A percentile compares a stretch with the other conserved stretches of the same genome.
These are phyloP conservation scores for Hericium coralloides DNA, from an alignment of 768 basidiomycete genomes.

Conservation along the genomic window DNA sequence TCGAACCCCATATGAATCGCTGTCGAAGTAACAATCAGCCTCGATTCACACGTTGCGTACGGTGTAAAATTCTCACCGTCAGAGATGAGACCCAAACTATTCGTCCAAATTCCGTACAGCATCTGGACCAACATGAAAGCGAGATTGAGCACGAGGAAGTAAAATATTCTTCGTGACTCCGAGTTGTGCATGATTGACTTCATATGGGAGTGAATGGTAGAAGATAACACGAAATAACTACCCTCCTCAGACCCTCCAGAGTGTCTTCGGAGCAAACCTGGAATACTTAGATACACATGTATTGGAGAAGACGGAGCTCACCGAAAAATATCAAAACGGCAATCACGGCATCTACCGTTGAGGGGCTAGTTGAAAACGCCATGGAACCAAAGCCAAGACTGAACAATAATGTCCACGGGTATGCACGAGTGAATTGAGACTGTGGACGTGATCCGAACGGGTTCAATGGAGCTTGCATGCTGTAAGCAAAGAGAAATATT, in stretches of 20 bases:
- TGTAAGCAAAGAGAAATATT: conserved; percentile 37
- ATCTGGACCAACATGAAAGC: conserved; percentile 97
- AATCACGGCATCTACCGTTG: conserved; percentile 51
- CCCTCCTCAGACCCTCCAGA: conserved; percentile 14
- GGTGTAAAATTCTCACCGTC: conserved; percentile 52
- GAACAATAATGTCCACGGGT: conserved; percentile 38
- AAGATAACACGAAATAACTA: conserved; percentile 22
- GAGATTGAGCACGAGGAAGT: conserved; percentile 91
- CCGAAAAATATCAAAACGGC: conserved; percentile 57
- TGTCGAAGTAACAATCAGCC: conserved; percentile 21
- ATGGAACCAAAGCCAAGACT: conserved; percentile 49
- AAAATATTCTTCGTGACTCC: conserved; percentile 93
- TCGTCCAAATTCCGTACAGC: conserved; percentile 96
- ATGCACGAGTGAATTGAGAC: conserved; percentile 52
- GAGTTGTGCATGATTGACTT: conserved; percentile 87
- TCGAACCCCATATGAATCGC: conserved; percentile 99
- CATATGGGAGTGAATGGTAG: conserved; percentile 48
- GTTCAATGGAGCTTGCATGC: conserved; percentile 45
- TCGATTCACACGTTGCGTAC: too few species aligned
- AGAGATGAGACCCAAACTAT: conserved; percentile 91
- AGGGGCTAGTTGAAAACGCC: conserved; percentile 52
- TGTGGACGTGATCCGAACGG: conserved; percentile 39
- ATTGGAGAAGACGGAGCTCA: conserved; percentile 21
- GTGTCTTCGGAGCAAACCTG: conserved; percentile 10
- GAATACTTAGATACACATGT: background rate